Evolutionary conservation across 495 filamentous ascomycete genomes (phyloP).

Genomic region (Corynascus novoguineensis): DNA sequence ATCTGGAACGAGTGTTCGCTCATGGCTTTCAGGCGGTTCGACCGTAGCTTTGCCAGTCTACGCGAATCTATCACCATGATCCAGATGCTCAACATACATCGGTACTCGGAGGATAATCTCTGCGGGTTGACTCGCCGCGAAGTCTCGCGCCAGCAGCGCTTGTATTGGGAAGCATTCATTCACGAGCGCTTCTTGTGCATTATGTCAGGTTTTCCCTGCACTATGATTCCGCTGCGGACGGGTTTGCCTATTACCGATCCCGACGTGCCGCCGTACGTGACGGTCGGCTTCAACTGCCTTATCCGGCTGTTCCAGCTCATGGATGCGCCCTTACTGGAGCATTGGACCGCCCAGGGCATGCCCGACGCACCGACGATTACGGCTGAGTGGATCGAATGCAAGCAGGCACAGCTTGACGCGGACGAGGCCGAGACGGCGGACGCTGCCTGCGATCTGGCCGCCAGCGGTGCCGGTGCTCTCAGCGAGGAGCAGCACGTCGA

Average conservation of each 20-base stretch:
- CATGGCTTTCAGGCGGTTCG: conserved; percentile 6
- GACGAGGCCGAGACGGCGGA: conserved; percentile 4
- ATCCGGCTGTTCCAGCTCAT: background rate
- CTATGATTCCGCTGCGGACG: background rate
- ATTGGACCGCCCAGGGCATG: background rate
- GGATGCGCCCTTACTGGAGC: background rate
- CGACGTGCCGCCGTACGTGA: background rate
- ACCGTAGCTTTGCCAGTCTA: background rate
- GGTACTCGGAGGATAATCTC: conserved; percentile 2
- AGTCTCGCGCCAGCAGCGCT: background rate
- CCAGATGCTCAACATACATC: conserved; percentile 8
- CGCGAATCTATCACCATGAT: conserved; percentile 4
- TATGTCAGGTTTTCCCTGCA: conserved; percentile 3
- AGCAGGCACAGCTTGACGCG: conserved; percentile 5
- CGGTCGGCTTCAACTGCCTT: conserved; percentile 1
- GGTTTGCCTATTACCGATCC: conserved; percentile 3
- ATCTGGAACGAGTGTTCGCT: conserved; percentile 4
- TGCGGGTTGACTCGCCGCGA: background rate
- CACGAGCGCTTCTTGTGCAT: conserved; percentile 7
- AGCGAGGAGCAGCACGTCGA: conserved; percentile 6
- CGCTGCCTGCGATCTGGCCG: background rate
- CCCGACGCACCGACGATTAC: background rate
- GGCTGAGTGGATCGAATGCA: conserved; percentile 4
- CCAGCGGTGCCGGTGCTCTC: conserved; percentile 1
- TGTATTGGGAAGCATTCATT: conserved; percentile 6